Conservation (phyloP, 2,329 filamentous ascomycete species). For the Bipolaris zeicola region DNA sequence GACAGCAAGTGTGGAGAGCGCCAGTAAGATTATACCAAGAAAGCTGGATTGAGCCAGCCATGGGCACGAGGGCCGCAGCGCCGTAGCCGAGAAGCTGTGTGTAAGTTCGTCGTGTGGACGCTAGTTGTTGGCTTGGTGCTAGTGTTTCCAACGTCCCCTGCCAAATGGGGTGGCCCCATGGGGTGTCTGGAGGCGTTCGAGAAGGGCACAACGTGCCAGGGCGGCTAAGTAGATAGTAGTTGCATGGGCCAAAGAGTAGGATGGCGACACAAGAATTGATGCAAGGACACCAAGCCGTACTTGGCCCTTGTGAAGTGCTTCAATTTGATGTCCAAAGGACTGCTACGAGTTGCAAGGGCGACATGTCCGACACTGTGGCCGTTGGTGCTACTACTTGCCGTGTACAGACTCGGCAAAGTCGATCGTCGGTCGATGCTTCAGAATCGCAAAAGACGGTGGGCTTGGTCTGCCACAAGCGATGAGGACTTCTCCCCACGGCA, state of each 20-base stretch:
- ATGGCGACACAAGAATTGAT: slow-evolving; percentile 5
- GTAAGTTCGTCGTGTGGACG: neutral
- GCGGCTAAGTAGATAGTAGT: neutral
- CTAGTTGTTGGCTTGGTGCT: neutral
- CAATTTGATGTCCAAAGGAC: neutral
- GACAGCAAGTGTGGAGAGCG: slow-evolving; percentile 13
- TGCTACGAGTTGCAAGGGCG: neutral
- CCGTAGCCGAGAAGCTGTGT: slow-evolving; percentile 23
- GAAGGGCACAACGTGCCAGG: slow-evolving; percentile 17
- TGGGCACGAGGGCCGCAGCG: slow-evolving; percentile 30
- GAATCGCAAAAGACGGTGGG: neutral
- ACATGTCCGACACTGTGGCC: neutral
- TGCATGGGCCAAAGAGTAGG: slow-evolving; percentile 7
- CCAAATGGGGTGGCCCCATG: slow-evolving; percentile 21
- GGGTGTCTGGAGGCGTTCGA: slow-evolving; percentile 21
- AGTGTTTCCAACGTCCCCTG: slow-evolving; percentile 15
- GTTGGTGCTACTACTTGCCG: too few relatives aligned
- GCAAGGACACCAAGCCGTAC: slow-evolving; percentile 1
- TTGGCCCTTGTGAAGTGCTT: slow-evolving; percentile 1
- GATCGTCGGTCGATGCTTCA: neutral
- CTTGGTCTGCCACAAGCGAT: neutral
- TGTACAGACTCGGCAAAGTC: neutral
- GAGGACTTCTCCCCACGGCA: neutral
- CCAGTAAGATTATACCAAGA: slow-evolving; percentile 25
- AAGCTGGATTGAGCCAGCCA: slow-evolving; percentile 24